phyloP scores from a whole-genome alignment of 768 basidiomycete species.

The Leccinellum rugosiceps region DNA sequence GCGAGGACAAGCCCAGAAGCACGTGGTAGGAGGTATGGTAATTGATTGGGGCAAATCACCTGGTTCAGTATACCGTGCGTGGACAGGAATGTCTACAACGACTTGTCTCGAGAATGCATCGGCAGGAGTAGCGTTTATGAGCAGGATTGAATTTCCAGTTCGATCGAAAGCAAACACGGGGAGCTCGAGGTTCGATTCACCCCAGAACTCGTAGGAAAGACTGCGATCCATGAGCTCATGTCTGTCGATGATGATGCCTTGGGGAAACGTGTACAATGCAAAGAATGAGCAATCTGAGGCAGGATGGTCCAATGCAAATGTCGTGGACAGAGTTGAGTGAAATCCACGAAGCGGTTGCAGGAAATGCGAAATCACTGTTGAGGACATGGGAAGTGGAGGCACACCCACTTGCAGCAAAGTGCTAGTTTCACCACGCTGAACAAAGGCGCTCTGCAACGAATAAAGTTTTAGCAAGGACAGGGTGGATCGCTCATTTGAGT shows the following conservation, averaged over 20 bases:
- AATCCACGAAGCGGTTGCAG: conserved; percentile 27
- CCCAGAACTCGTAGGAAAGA: conserved; percentile 35
- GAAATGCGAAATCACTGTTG: conserved; percentile 14
- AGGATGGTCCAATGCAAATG: conserved; percentile 11
- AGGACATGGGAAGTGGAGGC: conserved; percentile 12
- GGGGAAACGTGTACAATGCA: conserved; percentile 36
- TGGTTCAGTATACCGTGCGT: conserved; percentile 41
- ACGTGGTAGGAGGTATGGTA: conserved; percentile 23
- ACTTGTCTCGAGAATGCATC: conserved; percentile 6
- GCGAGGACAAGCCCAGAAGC: conserved; percentile 33
- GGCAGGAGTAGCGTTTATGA: conserved; percentile 27
- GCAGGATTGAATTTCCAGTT: conserved; percentile 26
- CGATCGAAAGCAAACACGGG: conserved; percentile 37
- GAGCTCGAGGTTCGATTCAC: conserved; percentile 41
- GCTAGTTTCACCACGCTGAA: no score
- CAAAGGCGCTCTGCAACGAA: no score
- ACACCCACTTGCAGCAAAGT: no score
- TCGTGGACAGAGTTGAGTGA: conserved; percentile 30
- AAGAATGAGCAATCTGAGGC: conserved; percentile 27
- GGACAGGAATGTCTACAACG: conserved; percentile 39
- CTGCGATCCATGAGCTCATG: conserved; percentile 38
- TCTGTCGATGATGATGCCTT: conserved; percentile 41
- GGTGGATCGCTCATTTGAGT: no score
- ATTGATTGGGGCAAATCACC: conserved; percentile 18
- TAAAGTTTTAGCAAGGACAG: no score